Evolutionary conservation across 148 eudicot genomes (phyloP).

Genomic region (Mesembryanthemum crystallinum): DNA sequence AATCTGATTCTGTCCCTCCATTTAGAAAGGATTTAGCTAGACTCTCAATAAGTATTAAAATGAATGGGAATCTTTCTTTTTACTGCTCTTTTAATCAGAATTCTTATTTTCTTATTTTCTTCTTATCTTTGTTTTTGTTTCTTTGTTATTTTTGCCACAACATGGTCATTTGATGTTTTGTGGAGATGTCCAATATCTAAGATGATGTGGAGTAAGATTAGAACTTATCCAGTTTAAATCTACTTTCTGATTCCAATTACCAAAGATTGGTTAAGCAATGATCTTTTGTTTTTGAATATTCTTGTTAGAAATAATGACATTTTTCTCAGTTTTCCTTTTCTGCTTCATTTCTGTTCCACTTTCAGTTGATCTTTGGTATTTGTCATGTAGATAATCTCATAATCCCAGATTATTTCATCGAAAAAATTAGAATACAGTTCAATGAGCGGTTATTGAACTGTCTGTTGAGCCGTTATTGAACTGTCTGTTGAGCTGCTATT

Average conservation of each 20-base stretch:
- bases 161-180: slow-evolving; percentile 20
- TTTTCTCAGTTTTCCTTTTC: not conserved
- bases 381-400: not conserved
- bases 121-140: not conserved
- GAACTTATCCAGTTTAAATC: slow-evolving; percentile 7
- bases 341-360: not conserved
- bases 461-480: no score
- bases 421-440: not conserved
- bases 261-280: not conserved
- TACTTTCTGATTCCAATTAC: not conserved
- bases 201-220: slow-evolving; percentile 13
- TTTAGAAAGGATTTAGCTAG: slow-evolving; percentile 8
- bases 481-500: no score
- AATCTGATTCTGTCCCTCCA: slow-evolving; percentile 15
- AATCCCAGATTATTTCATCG: not conserved
- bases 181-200: slow-evolving; percentile 17
- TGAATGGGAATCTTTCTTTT: slow-evolving; percentile 11
- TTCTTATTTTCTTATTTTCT: not conserved
- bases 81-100: not conserved
- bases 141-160: not conserved
- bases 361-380: not conserved
- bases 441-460: no score
- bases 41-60: not conserved
- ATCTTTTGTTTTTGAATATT: not conserved
- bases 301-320: not conserved